Percentiles rank a stretch among this genome's conserved stretches.
These are phyloP conservation scores for Yamadazyma friedrichii DNA, from an alignment of 1,139 yeast genomes.

Conservation along the genomic window DNA sequence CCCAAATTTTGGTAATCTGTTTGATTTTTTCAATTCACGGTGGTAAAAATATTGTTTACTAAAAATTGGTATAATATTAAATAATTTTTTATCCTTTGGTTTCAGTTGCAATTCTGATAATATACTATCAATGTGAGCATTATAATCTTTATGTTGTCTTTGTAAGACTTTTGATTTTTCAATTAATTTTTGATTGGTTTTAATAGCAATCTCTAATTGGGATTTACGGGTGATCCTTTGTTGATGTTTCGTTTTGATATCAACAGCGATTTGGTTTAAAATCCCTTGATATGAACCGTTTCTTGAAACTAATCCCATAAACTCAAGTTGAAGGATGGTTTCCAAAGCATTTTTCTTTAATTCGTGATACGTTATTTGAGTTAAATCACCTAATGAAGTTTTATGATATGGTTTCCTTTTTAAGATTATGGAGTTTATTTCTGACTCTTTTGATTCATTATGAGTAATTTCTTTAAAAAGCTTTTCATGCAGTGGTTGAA, in stretches of 20 bases:
- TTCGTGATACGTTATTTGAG: constrained; percentile 63
- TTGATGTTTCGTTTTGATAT: constrained; percentile 75
- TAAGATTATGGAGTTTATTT: constrained; percentile 17
- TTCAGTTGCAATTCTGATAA: constrained; percentile 60
- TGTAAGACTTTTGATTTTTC: constrained; percentile 64
- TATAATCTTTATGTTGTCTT: constrained; percentile 64
- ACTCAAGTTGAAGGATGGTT: constrained; percentile 72
- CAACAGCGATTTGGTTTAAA: constrained; percentile 79
- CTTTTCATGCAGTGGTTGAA: constrained; percentile 65
- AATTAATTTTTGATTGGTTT: constrained; percentile 57
- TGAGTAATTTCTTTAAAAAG: constrained; percentile 55
- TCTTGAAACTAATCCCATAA: constrained; percentile 63
- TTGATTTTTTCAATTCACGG: constrained; percentile 65
- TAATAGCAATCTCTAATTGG: constrained; percentile 60
- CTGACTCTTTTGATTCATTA: constrained; percentile 41
- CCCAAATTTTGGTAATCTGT: constrained; percentile 74
- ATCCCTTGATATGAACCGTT: constrained; percentile 74
- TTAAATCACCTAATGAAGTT: constrained; percentile 53
- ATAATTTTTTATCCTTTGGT: constrained; percentile 51
- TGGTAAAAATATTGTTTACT: constrained; percentile 80
- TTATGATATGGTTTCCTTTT: constrained; percentile 36
- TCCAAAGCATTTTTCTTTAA: constrained; percentile 77
- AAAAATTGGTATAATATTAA: constrained; percentile 60
- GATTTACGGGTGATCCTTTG: constrained; percentile 61
- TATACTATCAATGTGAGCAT: constrained; percentile 64